These are phyloP conservation scores for Botrytis cinerea DNA, from an alignment of 2,329 filamentous ascomycete species.

Conservation along the genomic window DNA sequence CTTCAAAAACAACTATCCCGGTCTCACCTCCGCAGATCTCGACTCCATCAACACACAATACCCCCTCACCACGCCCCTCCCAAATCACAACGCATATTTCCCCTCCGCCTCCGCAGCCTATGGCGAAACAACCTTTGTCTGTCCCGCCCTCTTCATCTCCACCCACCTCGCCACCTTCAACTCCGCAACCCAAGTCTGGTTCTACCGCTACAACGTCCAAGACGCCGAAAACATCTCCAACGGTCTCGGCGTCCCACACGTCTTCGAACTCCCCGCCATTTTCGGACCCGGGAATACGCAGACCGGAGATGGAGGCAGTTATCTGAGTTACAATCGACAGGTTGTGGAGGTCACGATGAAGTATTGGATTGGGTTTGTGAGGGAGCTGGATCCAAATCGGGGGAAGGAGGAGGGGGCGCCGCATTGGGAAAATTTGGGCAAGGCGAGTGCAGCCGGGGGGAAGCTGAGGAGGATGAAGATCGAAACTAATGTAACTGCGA, in stretches of 20 bases:
- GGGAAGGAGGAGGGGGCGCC: conserved; percentile 39
- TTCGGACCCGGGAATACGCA: conserved; percentile 43
- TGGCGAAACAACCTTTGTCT: conserved; percentile 54
- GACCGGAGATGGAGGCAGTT: conserved; percentile 39
- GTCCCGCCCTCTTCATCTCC: conserved; percentile 48
- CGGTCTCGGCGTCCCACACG: conserved; percentile 45
- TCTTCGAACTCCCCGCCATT: conserved; percentile 43
- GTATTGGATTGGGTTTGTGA: conserved; percentile 50
- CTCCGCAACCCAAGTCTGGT: conserved; percentile 46
- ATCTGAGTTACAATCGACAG: conserved; percentile 39
- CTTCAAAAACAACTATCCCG: conserved; percentile 45
- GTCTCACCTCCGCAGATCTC: conserved; percentile 38
- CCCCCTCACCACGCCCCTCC: conserved; percentile 38
- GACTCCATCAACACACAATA: conserved; percentile 41
- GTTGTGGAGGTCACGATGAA: conserved; percentile 44
- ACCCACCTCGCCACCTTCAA: conserved; percentile 37
- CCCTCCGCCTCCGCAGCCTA: conserved; percentile 45
- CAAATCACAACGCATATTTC: conserved; percentile 43
- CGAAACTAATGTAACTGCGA: conserved; percentile 30
- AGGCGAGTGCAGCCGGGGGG: conserved; percentile 24
- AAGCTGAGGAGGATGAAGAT: conserved; percentile 32
- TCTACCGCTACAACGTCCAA: conserved; percentile 52
- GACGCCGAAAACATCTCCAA: conserved; percentile 43
- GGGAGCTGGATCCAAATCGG: conserved; percentile 45
- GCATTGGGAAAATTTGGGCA: conserved; percentile 37